Base-by-base conservation (phyloP, 2,329 filamentous ascomycete species). In the Aspergillus fischeri region DNA sequence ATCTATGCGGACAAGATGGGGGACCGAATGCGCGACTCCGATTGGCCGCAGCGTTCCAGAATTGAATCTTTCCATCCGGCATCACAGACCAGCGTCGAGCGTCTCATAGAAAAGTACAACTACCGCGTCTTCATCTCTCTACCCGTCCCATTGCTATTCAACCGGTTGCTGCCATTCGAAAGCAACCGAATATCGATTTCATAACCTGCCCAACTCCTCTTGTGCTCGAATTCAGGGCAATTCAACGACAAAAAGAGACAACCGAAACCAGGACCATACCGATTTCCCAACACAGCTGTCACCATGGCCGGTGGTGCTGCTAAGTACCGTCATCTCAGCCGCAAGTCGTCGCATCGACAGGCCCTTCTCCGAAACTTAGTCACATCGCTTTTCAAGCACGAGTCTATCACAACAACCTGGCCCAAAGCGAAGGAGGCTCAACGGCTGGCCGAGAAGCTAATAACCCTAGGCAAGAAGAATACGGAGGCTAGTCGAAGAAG, bases 361-460 rank as follows among this genome's bases (percentile, higher is more conserved):
- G 93, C 94, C 53, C 86, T 99, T 66, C 87, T 99, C 65, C 91
- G 94, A 70, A 97, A 97, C 78, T 83, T 99, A 60, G 92, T 97
- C 73, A 96, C 93, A 65, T 94, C 93, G 54, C 89, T 99, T 65
- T 89, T 99, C 78, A 84, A 90, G 76, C 86, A 96, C 76, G 94
- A 99, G 80, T 87, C 91, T 62, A 96, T 99, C 78, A 87, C 88
- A 63, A 99, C 94, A 52, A 96, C 94, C 78, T 97, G 90, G 83
- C 87, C 89, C 73, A 97, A 97, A 79, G 94, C 94, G 50, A 99
- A 97, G 78, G 94, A 99, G 80, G 90, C 94, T 21, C 94, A 99
- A 78, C 84, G 90, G 47, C 75, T 97, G 66, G 94, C 92, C 7
- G 94, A 99, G 73, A 95, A 96, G 80, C 81, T 97, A 65, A 92